Evolutionary conservation across 148 eudicot genomes (phyloP).

Genomic region (Amaranthus cruentus): DNA sequence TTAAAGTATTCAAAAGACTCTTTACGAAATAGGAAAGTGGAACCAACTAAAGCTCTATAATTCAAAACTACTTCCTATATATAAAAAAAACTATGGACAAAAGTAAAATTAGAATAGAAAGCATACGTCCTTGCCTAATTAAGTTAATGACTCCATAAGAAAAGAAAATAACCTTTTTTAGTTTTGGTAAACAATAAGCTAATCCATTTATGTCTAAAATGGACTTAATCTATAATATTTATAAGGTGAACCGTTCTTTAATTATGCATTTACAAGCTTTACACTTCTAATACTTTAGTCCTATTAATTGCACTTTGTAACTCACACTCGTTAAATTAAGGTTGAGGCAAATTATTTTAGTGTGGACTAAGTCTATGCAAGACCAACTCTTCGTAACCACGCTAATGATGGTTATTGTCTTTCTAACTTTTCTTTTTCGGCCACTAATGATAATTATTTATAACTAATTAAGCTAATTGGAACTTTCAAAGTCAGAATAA

Average conservation of each 20-base stretch:
- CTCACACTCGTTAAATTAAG: too few relatives aligned
- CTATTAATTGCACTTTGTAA: too few relatives aligned
- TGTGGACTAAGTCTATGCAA: too few relatives aligned
- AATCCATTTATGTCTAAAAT: background rate
- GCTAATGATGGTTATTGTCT: background rate
- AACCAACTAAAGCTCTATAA: background rate
- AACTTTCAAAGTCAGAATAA: constrained; percentile 4
- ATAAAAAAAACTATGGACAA: too few relatives aligned
- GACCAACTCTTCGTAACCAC: background rate
- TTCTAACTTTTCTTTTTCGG: background rate
- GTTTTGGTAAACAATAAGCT: background rate
- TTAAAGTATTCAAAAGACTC: too few relatives aligned
- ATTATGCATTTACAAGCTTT: too few relatives aligned
- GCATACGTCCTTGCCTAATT: background rate
- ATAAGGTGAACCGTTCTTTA: too few relatives aligned
- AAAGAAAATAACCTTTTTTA: background rate
- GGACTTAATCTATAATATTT: background rate
- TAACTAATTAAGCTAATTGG: background rate
- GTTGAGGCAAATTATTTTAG: too few relatives aligned
- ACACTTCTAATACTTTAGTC: too few relatives aligned
- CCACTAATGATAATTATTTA: background rate
- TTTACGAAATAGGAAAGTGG: background rate
- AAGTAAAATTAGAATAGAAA: too few relatives aligned
- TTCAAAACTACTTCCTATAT: background rate
- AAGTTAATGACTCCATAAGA: background rate